phyloP scores from a whole-genome alignment of 2,329 filamentous ascomycete species.

The Emergomyces orientalis region DNA sequence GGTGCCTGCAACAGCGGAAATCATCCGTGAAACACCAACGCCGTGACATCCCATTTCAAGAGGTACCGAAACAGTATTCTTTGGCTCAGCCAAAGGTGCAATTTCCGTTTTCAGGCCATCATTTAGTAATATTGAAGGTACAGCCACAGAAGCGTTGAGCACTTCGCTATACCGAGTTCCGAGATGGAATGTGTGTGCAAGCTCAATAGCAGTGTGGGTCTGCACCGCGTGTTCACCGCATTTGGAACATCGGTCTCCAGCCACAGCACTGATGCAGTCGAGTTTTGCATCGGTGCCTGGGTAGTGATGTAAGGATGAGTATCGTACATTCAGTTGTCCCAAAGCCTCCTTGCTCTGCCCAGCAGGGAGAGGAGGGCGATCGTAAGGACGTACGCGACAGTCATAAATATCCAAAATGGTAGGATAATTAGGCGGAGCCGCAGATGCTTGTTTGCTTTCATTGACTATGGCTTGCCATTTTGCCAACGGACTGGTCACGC shows the following conservation, averaged over 20 bases:
- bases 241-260: slow-evolving; percentile 63
- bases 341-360: slow-evolving; percentile 18
- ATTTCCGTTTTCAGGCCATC: slow-evolving; percentile 7
- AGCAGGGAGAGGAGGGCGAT: slow-evolving; percentile 32
- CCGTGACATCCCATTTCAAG: slow-evolving; percentile 96
- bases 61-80: slow-evolving; percentile 33
- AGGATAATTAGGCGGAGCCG: neutral
- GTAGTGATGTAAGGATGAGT: slow-evolving; percentile 30
- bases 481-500: slow-evolving; percentile 51
- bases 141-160: slow-evolving; percentile 53
- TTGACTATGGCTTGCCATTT: slow-evolving; percentile 43
- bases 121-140: slow-evolving; percentile 14
- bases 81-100: neutral
- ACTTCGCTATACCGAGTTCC: slow-evolving; percentile 79
- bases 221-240: slow-evolving; percentile 57
- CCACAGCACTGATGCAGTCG: slow-evolving; percentile 55
- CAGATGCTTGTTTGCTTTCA: slow-evolving; percentile 8
- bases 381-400: slow-evolving; percentile 31
- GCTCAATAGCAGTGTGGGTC: slow-evolving; percentile 67
- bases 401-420: slow-evolving; percentile 34
- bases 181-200: slow-evolving; percentile 92
- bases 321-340: slow-evolving; percentile 23
- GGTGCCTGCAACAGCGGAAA: slow-evolving; percentile 74
- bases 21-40: slow-evolving; percentile 83
- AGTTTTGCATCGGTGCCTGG: slow-evolving; percentile 38